Percentiles rank a stretch among this genome's conserved stretches.
These are phyloP conservation scores for Pythium vanterpoolii DNA, from an alignment of 352 stramenopile species.

Conservation along the genomic window DNA sequence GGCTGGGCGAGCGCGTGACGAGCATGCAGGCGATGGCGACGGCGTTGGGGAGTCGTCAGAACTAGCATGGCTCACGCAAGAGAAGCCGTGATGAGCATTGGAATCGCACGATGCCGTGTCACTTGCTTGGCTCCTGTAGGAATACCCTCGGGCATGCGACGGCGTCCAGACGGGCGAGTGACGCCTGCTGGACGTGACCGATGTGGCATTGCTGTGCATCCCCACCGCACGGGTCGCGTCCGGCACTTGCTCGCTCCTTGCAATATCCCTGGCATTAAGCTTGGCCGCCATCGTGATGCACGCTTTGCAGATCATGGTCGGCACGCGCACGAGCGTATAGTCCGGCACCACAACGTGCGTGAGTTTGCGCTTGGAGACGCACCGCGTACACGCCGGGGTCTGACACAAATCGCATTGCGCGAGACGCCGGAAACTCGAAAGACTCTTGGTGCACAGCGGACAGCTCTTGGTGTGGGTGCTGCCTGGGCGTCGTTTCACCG, in stretches of 20 bases:
- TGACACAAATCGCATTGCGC: slow-evolving; percentile 8
- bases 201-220: not conserved
- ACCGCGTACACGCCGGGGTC: not conserved
- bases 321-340: slow-evolving; percentile 3
- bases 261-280: slow-evolving; percentile 5
- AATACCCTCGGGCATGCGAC: not conserved
- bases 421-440: slow-evolving; percentile 2
- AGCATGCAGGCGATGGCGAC: not conserved
- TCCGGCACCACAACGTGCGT: not conserved
- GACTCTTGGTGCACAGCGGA: slow-evolving; percentile 3
- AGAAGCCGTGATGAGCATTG: not conserved
- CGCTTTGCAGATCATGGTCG: slow-evolving; percentile 9
- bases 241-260: not conserved
- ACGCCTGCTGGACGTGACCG: not conserved
- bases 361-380: slow-evolving; percentile 16
- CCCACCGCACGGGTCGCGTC: not conserved
- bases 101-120: not conserved
- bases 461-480: not conserved
- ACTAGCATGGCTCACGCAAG: not conserved
- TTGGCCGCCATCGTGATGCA: slow-evolving; percentile 3
- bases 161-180: not conserved
- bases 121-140: not conserved
- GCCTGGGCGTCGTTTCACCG: not conserved
- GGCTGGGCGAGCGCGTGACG: no score
- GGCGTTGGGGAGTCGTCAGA: not conserved